A percentile compares a stretch with the other conserved stretches of the same genome.
Conservation (phyloP, 1,284 basidiomycete species). For the Sanghuangporus weigelae region DNA sequence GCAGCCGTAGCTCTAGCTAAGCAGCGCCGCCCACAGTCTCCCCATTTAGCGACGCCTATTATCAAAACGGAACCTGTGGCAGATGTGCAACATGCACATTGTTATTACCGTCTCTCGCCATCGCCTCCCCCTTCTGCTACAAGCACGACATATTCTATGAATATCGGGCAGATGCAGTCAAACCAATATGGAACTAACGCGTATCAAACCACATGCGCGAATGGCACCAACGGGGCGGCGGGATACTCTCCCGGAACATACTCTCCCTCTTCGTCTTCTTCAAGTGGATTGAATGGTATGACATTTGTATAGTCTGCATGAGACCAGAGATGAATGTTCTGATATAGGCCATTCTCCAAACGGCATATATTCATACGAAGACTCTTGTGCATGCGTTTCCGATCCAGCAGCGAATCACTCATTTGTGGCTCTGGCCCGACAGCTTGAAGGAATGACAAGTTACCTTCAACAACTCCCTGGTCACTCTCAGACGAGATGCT, state of each 20-base stretch:
- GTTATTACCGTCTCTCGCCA: conserved; percentile 58
- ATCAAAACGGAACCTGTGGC: conserved; percentile 24
- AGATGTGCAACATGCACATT: conserved; percentile 26
- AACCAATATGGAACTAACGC: conserved; percentile 1
- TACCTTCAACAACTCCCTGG: conserved; percentile 57
- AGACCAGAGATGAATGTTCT: background rate
- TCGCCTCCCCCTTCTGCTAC: conserved; percentile 39
- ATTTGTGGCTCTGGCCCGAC: conserved; percentile 56
- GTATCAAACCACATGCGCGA: conserved; percentile 1
- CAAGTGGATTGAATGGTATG: conserved; percentile 13
- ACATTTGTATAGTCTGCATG: background rate
- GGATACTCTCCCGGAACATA: conserved; percentile 16
- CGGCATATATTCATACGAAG: conserved; percentile 23
- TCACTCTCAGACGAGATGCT: conserved; percentile 48
- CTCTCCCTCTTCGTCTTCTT: conserved; percentile 16
- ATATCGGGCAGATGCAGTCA: conserved; percentile 28
- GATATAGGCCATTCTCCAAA: background rate
- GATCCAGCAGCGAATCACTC: conserved; percentile 53
- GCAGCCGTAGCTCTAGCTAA: conserved; percentile 33
- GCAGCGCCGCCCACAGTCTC: conserved; percentile 27
- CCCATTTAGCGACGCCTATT: conserved; percentile 19
- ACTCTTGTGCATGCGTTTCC: conserved; percentile 58
- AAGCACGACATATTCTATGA: conserved; percentile 31
- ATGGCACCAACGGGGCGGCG: conserved; percentile 1
- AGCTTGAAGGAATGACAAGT: conserved; percentile 52